phyloP scores from a whole-genome alignment of 2,329 filamentous ascomycete species.

The Xylariales sp. region DNA sequence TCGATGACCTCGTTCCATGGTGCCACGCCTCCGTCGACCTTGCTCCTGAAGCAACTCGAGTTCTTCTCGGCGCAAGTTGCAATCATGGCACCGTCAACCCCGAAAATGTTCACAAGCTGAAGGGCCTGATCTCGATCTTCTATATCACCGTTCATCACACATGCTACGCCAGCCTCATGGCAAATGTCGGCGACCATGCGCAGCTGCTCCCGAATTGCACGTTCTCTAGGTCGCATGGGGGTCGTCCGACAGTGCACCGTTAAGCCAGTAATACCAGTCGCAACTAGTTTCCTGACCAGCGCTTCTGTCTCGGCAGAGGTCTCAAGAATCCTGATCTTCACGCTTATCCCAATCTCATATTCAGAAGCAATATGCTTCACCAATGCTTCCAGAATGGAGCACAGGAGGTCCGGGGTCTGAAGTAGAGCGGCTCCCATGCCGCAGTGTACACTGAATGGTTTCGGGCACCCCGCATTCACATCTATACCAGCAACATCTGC shows the following conservation, averaged over 20 bases:
- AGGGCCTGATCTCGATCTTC: constrained; percentile 67
- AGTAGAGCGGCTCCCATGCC: constrained; percentile 95
- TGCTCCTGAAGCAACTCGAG: constrained; percentile 74
- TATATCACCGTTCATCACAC: constrained; percentile 94
- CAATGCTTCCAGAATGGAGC: constrained; percentile 75
- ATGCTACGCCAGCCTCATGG: constrained; percentile 79
- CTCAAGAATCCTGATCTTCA: constrained; percentile 89
- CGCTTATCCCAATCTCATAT: constrained; percentile 87
- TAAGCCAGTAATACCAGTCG: constrained; percentile 85
- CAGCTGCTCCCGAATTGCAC: constrained; percentile 80
- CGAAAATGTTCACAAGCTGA: constrained; percentile 68
- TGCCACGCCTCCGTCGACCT: constrained; percentile 63
- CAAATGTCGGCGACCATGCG: constrained; percentile 80
- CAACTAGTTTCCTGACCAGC: constrained; percentile 72
- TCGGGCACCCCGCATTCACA: constrained; percentile 96
- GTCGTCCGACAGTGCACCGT: constrained; percentile 96
- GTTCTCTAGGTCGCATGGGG: constrained; percentile 87
- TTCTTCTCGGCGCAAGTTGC: constrained; percentile 90
- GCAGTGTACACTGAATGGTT: constrained; percentile 87
- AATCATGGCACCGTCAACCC: constrained; percentile 96
- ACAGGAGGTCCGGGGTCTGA: constrained; percentile 76
- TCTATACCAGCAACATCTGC: constrained; percentile 89
- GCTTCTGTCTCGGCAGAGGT: constrained; percentile 69
- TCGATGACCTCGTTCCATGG: constrained; percentile 74
- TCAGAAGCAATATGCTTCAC: constrained; percentile 72